A percentile compares a stretch with the other conserved stretches of the same genome.
These are phyloP conservation scores for Hansfordia pulvinata DNA, from an alignment of 2,329 filamentous ascomycete genomes.

Conservation along the genomic window DNA sequence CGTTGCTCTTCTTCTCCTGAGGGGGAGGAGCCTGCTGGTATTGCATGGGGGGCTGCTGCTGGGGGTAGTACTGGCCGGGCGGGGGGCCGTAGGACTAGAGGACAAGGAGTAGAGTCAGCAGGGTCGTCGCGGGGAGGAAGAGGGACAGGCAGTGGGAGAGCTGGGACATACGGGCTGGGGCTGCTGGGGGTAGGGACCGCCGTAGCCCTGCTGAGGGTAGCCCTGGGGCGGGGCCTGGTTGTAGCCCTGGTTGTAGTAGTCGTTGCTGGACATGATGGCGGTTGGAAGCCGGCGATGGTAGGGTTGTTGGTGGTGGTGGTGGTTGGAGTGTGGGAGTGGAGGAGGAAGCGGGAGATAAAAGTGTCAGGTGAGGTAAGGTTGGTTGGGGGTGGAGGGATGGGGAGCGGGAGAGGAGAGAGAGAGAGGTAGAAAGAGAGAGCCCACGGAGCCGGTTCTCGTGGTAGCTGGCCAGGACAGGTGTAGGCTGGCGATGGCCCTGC, in stretches of 20 bases:
- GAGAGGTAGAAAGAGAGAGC: no score
- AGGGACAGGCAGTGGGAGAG: slow-evolving; percentile 2
- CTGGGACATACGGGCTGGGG: slow-evolving; percentile 25
- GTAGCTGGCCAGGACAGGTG: no score
- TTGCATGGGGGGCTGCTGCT: slow-evolving; percentile 26
- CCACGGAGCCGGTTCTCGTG: no score
- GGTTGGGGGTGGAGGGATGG: no score
- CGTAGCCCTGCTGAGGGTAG: slow-evolving; percentile 13
- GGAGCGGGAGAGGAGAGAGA: no score
- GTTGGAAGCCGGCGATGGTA: neutral
- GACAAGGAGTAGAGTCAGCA: neutral
- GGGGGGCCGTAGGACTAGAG: slow-evolving; percentile 24
- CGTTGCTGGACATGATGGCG: neutral
- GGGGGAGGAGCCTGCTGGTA: slow-evolving; percentile 28
- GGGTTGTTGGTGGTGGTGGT: slow-evolving; percentile 17
- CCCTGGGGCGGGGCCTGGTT: slow-evolving; percentile 18
- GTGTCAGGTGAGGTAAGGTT: slow-evolving; percentile 3
- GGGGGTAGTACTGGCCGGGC: slow-evolving; percentile 25
- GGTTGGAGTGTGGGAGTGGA: slow-evolving; percentile 13
- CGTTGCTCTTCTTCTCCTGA: slow-evolving; percentile 15
- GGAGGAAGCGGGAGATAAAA: no score
- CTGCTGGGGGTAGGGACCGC: slow-evolving; percentile 25
- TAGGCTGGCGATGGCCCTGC: no score
- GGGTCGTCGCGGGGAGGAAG: neutral
- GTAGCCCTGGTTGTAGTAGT: slow-evolving; percentile 10